phyloP scores from a whole-genome alignment of 2,329 filamentous ascomycete genomes.

The Beauveria asiatica region DNA sequence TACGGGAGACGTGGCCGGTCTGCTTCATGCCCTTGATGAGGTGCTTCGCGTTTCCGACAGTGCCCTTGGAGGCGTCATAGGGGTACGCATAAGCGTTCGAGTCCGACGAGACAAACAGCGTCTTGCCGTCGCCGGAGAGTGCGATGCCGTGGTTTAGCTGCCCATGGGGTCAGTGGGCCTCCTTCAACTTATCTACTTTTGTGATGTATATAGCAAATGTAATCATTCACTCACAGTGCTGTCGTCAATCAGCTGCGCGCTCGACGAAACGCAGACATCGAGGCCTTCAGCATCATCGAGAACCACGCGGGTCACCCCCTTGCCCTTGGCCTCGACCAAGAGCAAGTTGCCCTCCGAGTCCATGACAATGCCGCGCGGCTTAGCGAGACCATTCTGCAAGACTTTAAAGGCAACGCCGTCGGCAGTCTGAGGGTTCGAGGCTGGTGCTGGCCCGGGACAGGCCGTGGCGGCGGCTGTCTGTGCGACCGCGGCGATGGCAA shows the following conservation, averaged over 20 bases:
- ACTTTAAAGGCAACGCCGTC: constrained; percentile 20
- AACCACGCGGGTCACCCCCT: constrained; percentile 26
- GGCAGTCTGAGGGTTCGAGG: constrained; percentile 15
- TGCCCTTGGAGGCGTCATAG: constrained; percentile 45
- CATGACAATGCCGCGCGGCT: constrained; percentile 26
- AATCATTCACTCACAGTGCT: constrained; percentile 15
- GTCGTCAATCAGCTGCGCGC: constrained; percentile 20
- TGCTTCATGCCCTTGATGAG: constrained; percentile 50
- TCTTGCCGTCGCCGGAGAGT: constrained; percentile 36
- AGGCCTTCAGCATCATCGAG: constrained; percentile 23
- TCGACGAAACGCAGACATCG: constrained; percentile 22
- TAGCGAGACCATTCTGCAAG: constrained; percentile 18
- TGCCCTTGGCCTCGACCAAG: constrained; percentile 22
- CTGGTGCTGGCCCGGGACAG: constrained; percentile 5
- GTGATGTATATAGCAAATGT: no score
- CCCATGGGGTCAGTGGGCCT: not conserved
- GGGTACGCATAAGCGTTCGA: constrained; percentile 49
- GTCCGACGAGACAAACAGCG: constrained; percentile 41
- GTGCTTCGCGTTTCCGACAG: constrained; percentile 32
- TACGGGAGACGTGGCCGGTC: constrained; percentile 54
- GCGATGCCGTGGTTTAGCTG: constrained; percentile 44
- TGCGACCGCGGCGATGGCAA: not conserved
- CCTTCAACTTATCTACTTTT: not conserved
- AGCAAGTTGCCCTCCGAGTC: constrained; percentile 30
- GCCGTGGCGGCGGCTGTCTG: not conserved